These are phyloP conservation scores for Ottelia alismoides DNA, from an alignment of 106 monocot species.

Conservation along the genomic window DNA sequence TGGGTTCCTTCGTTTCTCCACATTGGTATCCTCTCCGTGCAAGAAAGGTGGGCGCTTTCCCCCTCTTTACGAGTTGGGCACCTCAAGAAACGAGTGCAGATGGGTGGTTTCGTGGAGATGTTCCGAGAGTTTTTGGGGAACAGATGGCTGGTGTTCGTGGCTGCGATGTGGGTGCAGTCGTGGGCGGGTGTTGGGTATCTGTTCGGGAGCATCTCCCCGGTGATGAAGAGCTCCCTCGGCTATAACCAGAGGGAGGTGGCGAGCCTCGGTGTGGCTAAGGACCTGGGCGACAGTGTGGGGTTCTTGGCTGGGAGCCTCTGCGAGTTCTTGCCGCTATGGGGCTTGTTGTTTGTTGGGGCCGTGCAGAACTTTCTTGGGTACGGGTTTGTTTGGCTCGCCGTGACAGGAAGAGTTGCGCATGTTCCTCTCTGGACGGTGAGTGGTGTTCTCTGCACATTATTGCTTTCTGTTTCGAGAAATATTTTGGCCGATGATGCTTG, in stretches of 20 bases:
- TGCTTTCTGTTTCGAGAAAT: too few species aligned
- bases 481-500: too few species aligned
- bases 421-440: conserved; percentile 60
- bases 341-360: conserved; percentile 37
- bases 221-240: conserved; percentile 38
- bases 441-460: too few species aligned
- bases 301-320: conserved; percentile 42
- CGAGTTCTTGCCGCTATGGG: conserved; percentile 48
- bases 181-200: conserved; percentile 49
- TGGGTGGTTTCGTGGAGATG: background rate
- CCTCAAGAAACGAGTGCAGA: too few species aligned
- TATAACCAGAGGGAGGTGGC: conserved; percentile 67
- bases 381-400: conserved; percentile 51
- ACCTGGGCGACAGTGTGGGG: conserved; percentile 51
- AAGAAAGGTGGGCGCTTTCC: too few species aligned
- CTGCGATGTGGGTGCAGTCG: conserved; percentile 55
- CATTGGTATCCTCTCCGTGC: too few species aligned
- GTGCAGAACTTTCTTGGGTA: conserved; percentile 58
- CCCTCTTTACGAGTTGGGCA: too few species aligned
- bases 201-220: conserved; percentile 58
- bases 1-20: too few species aligned
- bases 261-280: conserved; percentile 47
- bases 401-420: conserved; percentile 16
- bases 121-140: conserved; percentile 25
- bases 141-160: conserved; percentile 64